Percentiles rank a stretch among this genome's conserved stretches.
Evolutionary conservation across 2,329 filamentous ascomycete species (phyloP).

Genomic region (Seiridium cupressi): DNA sequence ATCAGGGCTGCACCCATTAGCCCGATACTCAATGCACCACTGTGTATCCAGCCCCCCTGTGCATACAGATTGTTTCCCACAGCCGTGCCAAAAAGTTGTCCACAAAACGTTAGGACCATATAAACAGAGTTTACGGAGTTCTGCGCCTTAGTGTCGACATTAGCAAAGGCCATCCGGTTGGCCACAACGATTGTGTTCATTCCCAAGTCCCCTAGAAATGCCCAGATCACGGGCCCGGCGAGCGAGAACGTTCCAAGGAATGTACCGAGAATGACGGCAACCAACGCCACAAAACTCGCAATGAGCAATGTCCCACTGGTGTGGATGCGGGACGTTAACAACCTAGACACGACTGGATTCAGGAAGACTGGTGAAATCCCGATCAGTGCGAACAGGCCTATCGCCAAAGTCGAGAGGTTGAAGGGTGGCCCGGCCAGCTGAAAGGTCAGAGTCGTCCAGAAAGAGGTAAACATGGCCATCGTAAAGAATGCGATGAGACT

Average conservation of each 20-base stretch:
- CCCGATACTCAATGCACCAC: conserved; percentile 28
- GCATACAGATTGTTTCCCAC: conserved; percentile 30
- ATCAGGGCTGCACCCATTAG: conserved; percentile 23
- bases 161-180: conserved; percentile 28
- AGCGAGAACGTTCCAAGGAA: conserved; percentile 31
- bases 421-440: conserved; percentile 23
- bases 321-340: conserved; percentile 22
- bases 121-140: conserved; percentile 36
- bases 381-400: conserved; percentile 26
- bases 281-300: conserved; percentile 16
- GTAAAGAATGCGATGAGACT: conserved; percentile 65
- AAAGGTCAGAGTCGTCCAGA: conserved; percentile 43
- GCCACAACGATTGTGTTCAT: conserved; percentile 29
- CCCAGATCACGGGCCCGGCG: conserved; percentile 29
- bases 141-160: conserved; percentile 26
- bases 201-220: conserved; percentile 29
- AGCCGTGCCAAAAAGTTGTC: conserved; percentile 30
- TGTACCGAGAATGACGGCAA: conserved; percentile 22
- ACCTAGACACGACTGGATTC: conserved; percentile 22
- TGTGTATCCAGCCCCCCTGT: conserved; percentile 26
- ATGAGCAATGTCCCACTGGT: conserved; percentile 22
- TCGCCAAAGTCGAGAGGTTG: conserved; percentile 21
- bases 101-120: conserved; percentile 31
- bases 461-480: conserved; percentile 49
- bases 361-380: conserved; percentile 26